Conservation (phyloP, 768 basidiomycete species). For the Symmetrospora coprosmae region DNA sequence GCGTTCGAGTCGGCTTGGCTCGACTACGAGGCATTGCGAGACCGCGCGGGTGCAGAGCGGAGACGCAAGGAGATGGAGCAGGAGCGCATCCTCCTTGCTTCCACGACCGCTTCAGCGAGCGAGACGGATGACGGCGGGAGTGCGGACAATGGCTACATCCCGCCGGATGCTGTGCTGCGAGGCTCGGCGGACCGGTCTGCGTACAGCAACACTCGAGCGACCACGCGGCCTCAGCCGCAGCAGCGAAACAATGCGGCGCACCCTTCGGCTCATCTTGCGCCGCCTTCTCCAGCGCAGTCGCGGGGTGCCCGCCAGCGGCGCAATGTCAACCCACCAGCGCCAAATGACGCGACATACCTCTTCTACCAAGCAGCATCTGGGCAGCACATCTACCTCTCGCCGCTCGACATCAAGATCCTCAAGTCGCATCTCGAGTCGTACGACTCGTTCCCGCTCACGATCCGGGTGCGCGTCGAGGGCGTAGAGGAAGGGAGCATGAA, state of each 20-base stretch:
- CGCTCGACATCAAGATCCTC: constrained; percentile 85
- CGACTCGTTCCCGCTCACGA: constrained; percentile 64
- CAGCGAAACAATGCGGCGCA: too few species aligned
- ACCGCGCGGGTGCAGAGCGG: constrained; percentile 15
- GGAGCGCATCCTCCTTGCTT: constrained; percentile 10
- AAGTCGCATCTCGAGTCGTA: constrained; percentile 70
- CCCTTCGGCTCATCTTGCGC: too few species aligned
- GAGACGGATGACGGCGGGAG: not conserved
- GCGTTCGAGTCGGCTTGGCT: constrained; percentile 45
- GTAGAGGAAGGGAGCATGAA: constrained; percentile 45
- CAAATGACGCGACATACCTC: constrained; percentile 68
- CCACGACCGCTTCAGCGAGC: constrained; percentile 10
- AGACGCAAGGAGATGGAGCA: not conserved
- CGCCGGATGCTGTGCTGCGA: not conserved
- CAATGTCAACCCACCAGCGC: constrained; percentile 73
- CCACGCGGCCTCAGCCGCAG: not conserved
- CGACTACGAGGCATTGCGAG: constrained; percentile 34
- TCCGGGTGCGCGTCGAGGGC: constrained; percentile 63
- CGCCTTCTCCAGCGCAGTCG: too few species aligned
- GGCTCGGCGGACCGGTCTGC: not conserved
- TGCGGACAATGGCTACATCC: not conserved
- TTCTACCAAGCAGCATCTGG: constrained; percentile 93
- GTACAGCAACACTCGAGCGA: not conserved
- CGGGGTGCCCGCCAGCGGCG: constrained; percentile 36
- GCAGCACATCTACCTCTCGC: constrained; percentile 79